Evolutionary conservation across 345 rosid genomes (phyloP).

Genomic region (Turnera subulata): DNA sequence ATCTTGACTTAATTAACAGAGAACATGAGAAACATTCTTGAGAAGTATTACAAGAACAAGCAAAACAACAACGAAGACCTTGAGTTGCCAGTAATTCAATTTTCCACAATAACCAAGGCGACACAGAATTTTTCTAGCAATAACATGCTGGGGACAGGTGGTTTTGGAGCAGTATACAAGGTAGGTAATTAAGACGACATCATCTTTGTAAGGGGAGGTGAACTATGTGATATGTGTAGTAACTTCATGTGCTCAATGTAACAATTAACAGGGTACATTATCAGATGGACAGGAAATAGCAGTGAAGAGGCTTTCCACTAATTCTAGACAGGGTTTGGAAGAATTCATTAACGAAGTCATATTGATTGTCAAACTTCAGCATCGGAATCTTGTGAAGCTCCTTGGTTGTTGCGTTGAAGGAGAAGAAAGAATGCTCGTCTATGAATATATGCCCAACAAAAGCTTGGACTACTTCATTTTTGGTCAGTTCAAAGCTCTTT

Average conservation of each 20-base stretch:
- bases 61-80: neutral
- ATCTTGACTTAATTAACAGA: no score
- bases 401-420: neutral
- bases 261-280: neutral
- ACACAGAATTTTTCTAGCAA: neutral
- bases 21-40: no score
- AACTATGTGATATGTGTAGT: no score
- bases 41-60: no score
- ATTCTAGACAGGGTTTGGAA: neutral
- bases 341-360: conserved; percentile 7
- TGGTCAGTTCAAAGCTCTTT: neutral
- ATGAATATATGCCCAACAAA: conserved; percentile 6
- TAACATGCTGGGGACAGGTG: neutral
- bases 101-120: neutral
- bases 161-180: no score
- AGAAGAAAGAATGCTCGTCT: conserved; percentile 3
- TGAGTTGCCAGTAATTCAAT: neutral
- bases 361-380: conserved; percentile 6
- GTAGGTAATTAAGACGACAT: no score
- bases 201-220: no score
- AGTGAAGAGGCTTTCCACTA: conserved; percentile 3
- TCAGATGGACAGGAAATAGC: neutral
- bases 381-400: conserved; percentile 4
- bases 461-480: conserved; percentile 8
- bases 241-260: no score